Base-by-base conservation (phyloP, 2,329 filamentous ascomycete genomes). In the Colletotrichum brevisporum region DNA sequence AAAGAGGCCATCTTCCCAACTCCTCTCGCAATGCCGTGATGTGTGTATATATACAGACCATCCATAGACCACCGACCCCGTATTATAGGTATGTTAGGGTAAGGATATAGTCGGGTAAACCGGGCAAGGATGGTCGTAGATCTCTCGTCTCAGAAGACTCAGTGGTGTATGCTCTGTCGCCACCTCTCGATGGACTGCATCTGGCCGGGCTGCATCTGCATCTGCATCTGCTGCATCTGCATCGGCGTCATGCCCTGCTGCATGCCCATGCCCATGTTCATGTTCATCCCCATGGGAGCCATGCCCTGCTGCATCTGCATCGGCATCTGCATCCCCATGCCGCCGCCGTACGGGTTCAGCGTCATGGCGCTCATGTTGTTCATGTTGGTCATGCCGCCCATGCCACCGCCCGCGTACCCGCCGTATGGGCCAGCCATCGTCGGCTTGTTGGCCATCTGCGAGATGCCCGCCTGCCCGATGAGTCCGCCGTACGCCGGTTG, bases 151-250 rank as follows among this genome's bases (percentile, higher is more conserved):
- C 21, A 8, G 1, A 3, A 8, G 13, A 15, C 3, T 47, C 68
- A 70, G 15, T 67, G 58, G 64, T 76, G 75, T 18, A 84, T 78
- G 56, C 82, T 76, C 61, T 83, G 82, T 51, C 82, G 77, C 82
- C 82, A 84, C 62, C 80, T 78, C 68, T 84, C 70, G 3, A 72
- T 45, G 12, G 56, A 61, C 41, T 70, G 70, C 71, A 70, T 63
- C 50, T 71, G 60, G 50, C 71, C 71, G 15, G 65, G 67, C 36
- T 62, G 70, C 62, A 60, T 62, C 51, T 62, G 70, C 62, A 60
- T 62, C 51, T 62, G 70, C 62, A 67, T 58, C 53, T 41, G 61
- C 67, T 45, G 73, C 71, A 71, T 71, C 48, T 69, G 74, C 73
- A 75, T 74, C 21, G 68, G 71, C 58, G 72, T 58, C 68, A 71